Percentiles rank a stretch among this genome's conserved stretches.
phyloP scores from a whole-genome alignment of 495 filamentous ascomycete species.

The Hypomontagnella monticulosa region DNA sequence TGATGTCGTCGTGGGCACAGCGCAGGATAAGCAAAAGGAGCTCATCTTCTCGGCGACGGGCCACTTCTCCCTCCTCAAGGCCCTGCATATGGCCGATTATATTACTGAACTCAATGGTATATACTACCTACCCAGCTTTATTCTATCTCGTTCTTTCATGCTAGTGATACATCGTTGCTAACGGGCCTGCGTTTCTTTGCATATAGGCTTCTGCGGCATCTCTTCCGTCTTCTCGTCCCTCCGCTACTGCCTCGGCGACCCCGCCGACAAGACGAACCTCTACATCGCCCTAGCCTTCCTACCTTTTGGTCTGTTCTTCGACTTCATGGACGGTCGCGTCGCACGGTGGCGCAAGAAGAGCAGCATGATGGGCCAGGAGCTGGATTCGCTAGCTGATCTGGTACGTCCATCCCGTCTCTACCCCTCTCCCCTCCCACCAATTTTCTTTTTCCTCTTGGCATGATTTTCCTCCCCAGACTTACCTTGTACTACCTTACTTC shows the following conservation, averaged over 20 bases:
- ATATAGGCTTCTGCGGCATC: conserved; percentile 77
- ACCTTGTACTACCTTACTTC: neutral
- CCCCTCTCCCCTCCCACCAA: neutral
- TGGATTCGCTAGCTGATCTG: conserved; percentile 96
- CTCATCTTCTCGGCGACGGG: conserved; percentile 79
- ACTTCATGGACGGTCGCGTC: conserved; percentile 97
- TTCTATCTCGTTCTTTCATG: neutral
- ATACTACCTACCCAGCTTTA: conserved; percentile 48
- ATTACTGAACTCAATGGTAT: conserved; percentile 96
- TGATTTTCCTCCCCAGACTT: neutral
- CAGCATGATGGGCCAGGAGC: conserved; percentile 95
- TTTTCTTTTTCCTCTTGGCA: neutral
- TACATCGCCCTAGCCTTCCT: conserved; percentile 88
- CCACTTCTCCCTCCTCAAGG: conserved; percentile 75
- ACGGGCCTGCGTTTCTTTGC: neutral
- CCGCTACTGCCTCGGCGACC: conserved; percentile 87
- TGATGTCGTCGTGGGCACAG: conserved; percentile 49
- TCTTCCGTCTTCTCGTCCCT: conserved; percentile 97
- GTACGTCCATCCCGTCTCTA: conserved; percentile 59
- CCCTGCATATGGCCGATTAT: conserved; percentile 91
- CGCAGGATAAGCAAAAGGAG: conserved; percentile 84
- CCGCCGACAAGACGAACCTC: conserved; percentile 69
- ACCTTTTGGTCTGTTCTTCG: conserved; percentile 95
- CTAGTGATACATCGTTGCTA: conserved; percentile 3
- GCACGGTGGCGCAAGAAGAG: conserved; percentile 96